A percentile compares a stretch with the other conserved stretches of the same genome.
Evolutionary conservation across 805 yeast species (phyloP).

Genomic region (Yamadazyma endophytica): DNA sequence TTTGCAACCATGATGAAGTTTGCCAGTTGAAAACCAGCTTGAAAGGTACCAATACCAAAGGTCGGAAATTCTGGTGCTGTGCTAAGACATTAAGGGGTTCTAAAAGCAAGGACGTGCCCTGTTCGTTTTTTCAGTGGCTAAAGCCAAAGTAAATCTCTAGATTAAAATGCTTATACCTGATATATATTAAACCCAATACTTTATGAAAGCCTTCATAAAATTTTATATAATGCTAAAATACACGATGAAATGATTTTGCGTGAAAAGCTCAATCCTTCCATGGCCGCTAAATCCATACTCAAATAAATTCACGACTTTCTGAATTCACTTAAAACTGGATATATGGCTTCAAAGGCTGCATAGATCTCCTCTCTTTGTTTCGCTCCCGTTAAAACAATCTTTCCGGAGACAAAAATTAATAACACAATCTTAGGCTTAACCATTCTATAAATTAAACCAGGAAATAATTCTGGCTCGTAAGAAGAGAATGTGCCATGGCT

Average conservation of each 20-base stretch:
- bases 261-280: conserved; percentile 1
- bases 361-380: conserved; percentile 98
- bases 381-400: conserved; percentile 97
- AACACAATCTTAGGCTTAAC: conserved; percentile 97
- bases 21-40: conserved; percentile 27
- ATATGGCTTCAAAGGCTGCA: conserved; percentile 96
- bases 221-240: conserved; percentile 10
- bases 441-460: conserved; percentile 98
- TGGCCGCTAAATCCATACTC: not conserved
- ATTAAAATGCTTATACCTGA: no score
- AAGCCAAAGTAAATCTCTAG: no score
- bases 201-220: not conserved
- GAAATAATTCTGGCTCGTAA: conserved; percentile 96
- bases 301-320: conserved; percentile 55
- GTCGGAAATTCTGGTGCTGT: conserved; percentile 32
- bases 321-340: conserved; percentile 97
- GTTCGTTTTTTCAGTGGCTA: conserved; percentile 16
- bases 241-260: conserved; percentile 2
- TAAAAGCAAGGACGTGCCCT: conserved; percentile 12
- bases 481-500: conserved; percentile 98
- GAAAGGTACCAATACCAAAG: conserved; percentile 18
- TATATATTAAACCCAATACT: no score
- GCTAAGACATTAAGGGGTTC: conserved; percentile 8
- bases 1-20: conserved; percentile 21
- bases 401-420: conserved; percentile 93